A percentile compares a stretch with the other conserved stretches of the same genome.
Evolutionary conservation across 2,329 filamentous ascomycete species (phyloP).

Genomic region (Pestalotiopsis sp.): DNA sequence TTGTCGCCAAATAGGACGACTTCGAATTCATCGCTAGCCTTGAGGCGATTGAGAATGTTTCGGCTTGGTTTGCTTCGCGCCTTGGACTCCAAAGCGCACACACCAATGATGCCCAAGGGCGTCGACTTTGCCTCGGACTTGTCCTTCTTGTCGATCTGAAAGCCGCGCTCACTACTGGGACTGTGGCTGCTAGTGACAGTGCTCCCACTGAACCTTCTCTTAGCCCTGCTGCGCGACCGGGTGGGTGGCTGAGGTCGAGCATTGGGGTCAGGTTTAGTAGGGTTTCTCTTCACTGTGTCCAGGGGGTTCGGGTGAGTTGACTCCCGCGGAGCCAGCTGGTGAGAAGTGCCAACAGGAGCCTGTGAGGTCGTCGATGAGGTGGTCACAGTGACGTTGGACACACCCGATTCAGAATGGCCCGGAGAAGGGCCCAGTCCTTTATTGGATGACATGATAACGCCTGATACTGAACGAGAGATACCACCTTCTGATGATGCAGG

Average conservation of each 20-base stretch:
- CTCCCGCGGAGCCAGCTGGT: conserved; percentile 50
- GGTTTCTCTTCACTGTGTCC: conserved; percentile 49
- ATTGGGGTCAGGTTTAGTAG: conserved; percentile 30
- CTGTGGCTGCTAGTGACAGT: conserved; percentile 82
- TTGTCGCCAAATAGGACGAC: conserved; percentile 98
- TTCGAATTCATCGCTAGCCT: conserved; percentile 90
- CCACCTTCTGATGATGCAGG: conserved; percentile 57
- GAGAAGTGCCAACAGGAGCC: conserved; percentile 41
- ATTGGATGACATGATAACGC: conserved; percentile 50
- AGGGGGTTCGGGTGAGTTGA: conserved; percentile 42
- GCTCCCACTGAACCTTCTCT: conserved; percentile 79
- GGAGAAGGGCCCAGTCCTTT: conserved; percentile 41
- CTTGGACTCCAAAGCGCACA: conserved; percentile 94
- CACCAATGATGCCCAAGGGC: conserved; percentile 75
- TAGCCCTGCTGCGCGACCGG: conserved; percentile 68
- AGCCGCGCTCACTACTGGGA: conserved; percentile 70
- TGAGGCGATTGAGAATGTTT: conserved; percentile 91
- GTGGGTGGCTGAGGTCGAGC: conserved; percentile 47
- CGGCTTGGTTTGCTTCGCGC: conserved; percentile 95
- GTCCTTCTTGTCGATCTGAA: conserved; percentile 47
- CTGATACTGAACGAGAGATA: conserved; percentile 43
- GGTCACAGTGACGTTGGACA: conserved; percentile 56
- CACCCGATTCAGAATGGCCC: conserved; percentile 51
- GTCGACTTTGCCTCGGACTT: conserved; percentile 64
- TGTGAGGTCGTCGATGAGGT: conserved; percentile 50